Conservation (phyloP, 2,329 filamentous ascomycete genomes). For the Hirsutella thompsonii region DNA sequence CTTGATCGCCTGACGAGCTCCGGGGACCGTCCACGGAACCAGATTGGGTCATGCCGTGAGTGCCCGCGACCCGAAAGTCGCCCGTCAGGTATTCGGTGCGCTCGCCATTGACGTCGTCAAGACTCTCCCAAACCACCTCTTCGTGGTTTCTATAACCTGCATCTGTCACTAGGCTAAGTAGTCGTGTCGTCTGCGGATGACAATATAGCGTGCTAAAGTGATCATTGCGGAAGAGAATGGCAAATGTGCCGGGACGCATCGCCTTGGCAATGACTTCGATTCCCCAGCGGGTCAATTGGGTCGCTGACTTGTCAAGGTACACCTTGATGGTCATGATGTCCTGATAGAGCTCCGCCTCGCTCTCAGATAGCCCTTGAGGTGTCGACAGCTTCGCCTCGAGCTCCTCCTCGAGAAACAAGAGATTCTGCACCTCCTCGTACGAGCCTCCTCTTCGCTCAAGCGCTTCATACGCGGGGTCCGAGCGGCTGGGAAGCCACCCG, state of each 20-base stretch:
- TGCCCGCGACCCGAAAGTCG: conserved; percentile 77
- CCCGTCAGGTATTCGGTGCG: conserved; percentile 76
- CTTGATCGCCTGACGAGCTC: conserved; percentile 9
- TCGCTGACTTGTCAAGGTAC: conserved; percentile 69
- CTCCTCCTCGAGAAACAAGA: conserved; percentile 82
- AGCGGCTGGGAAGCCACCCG: conserved; percentile 70
- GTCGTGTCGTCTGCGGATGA: conserved; percentile 61
- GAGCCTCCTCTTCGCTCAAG: conserved; percentile 65
- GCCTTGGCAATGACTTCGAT: conserved; percentile 60
- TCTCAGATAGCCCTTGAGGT: conserved; percentile 42
- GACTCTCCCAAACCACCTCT: conserved; percentile 91
- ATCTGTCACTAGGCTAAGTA: conserved; percentile 83
- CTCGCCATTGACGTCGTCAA: conserved; percentile 78
- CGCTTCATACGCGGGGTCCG: conserved; percentile 54
- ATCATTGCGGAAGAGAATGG: conserved; percentile 92
- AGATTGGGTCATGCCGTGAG: conserved; percentile 12
- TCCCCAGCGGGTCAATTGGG: conserved; percentile 75
- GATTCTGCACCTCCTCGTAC: conserved; percentile 83
- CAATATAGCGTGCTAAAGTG: conserved; percentile 93
- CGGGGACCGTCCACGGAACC: background rate
- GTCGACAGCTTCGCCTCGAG: conserved; percentile 60
- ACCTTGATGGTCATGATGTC: conserved; percentile 76
- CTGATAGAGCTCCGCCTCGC: conserved; percentile 69
- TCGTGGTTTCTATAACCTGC: conserved; percentile 78
- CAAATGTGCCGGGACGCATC: conserved; percentile 64